Evolutionary conservation across 345 rosid genomes (phyloP).

Genomic region (Arabis hirsuta): DNA sequence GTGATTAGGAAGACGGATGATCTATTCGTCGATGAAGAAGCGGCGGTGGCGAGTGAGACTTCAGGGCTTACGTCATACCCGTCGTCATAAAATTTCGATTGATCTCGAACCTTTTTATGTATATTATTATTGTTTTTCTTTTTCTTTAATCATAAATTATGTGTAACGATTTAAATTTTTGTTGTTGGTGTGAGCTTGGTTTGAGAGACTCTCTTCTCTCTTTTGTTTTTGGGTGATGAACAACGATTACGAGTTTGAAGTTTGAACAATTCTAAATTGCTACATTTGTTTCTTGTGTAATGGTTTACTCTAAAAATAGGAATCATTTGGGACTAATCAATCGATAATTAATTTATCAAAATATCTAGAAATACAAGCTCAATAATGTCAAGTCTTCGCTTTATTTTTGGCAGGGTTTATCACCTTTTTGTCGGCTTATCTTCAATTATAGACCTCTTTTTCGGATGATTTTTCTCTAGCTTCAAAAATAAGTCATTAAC

Average conservation of each 20-base stretch:
- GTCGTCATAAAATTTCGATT: constrained; percentile 25
- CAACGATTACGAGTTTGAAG: not conserved
- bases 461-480: not conserved
- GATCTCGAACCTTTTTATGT: not conserved
- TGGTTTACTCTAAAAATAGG: not conserved
- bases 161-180: constrained; percentile 12
- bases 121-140: not conserved
- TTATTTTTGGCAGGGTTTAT: not conserved
- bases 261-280: not conserved
- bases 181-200: constrained; percentile 30
- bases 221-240: not conserved
- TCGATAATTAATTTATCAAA: not conserved
- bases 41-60: constrained; percentile 39
- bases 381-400: constrained; percentile 8
- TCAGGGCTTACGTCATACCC: constrained; percentile 40
- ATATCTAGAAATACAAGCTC: not conserved
- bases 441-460: not conserved
- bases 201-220: not conserved
- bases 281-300: not conserved
- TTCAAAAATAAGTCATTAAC: no score
- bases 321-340: not conserved
- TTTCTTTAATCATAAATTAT: not conserved
- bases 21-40: constrained; percentile 62
- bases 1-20: constrained; percentile 74
- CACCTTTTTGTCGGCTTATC: constrained; percentile 4